Conservation (phyloP, 129 eudicot genomes). For the Escallonia herrerae region DNA sequence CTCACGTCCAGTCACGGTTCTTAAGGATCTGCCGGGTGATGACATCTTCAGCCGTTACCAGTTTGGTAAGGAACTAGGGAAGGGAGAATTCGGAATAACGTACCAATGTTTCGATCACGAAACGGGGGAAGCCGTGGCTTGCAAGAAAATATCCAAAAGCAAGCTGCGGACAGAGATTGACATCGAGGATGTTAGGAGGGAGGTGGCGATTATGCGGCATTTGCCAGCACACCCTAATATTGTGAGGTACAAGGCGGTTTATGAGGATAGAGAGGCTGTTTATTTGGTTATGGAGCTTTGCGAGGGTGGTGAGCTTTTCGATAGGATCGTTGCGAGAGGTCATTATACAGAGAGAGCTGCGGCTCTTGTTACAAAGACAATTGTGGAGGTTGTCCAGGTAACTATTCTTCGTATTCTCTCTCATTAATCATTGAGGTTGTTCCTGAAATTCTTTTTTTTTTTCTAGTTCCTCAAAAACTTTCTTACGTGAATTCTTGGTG, state of each 20-base stretch:
- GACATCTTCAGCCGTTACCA: conserved; percentile 36
- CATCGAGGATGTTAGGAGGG: conserved; percentile 82
- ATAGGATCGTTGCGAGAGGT: conserved; percentile 81
- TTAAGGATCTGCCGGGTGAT: conserved; percentile 36
- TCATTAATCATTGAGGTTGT: not conserved
- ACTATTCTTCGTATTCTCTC: not conserved
- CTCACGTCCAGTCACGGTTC: conserved; percentile 23
- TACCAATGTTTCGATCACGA: conserved; percentile 49
- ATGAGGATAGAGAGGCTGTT: conserved; percentile 72
- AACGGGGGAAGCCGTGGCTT: conserved; percentile 54
- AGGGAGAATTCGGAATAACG: conserved; percentile 88
- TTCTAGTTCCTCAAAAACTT: not conserved
- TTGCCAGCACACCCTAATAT: conserved; percentile 77
- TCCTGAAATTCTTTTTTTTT: too few species aligned
- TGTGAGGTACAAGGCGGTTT: conserved; percentile 75
- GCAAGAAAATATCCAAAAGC: conserved; percentile 76
- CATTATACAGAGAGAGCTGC: conserved; percentile 93
- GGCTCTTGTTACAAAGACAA: conserved; percentile 74
- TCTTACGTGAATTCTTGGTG: too few species aligned
- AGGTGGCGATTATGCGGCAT: conserved; percentile 83
- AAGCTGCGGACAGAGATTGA: conserved; percentile 71
- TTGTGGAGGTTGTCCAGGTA: conserved; percentile 87
- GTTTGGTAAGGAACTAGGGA: conserved; percentile 75
- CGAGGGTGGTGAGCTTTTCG: conserved; percentile 88
- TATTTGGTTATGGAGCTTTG: conserved; percentile 94